Evolutionary conservation across 2,329 filamentous ascomycete species (phyloP).

Genomic region (Colletotrichum destructivum): DNA sequence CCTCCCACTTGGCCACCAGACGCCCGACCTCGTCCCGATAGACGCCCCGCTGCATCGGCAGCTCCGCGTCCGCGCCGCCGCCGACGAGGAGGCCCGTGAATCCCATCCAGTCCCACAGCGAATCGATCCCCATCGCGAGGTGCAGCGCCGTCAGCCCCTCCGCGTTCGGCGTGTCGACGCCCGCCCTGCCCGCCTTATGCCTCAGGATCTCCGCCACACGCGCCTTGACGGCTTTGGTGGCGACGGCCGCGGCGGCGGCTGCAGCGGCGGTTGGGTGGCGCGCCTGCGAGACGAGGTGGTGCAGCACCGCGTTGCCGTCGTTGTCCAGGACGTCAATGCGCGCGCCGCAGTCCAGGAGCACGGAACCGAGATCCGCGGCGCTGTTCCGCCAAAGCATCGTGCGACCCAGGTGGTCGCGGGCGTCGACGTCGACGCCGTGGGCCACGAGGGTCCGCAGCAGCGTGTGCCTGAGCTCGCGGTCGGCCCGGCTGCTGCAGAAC

Average conservation of each 20-base stretch:
- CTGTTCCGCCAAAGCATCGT: conserved; percentile 6
- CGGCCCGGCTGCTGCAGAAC: background rate
- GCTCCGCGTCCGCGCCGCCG: background rate
- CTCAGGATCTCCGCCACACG: background rate
- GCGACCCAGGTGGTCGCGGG: background rate
- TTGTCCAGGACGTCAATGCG: background rate
- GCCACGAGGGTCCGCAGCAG: background rate
- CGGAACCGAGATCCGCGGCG: background rate
- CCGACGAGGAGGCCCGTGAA: background rate
- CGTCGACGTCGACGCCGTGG: background rate
- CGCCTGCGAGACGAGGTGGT: background rate
- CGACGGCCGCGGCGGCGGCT: no score
- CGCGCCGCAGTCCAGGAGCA: background rate
- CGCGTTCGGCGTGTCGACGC: background rate
- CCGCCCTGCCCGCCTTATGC: background rate
- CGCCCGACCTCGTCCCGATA: background rate
- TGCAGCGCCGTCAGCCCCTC: background rate
- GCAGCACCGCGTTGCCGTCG: background rate
- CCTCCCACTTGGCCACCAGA: no score
- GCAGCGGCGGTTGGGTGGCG: background rate
- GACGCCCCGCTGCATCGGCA: background rate
- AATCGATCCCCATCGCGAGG: background rate
- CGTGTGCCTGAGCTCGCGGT: background rate
- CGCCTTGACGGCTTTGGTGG: background rate
- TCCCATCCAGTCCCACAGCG: background rate